Evolutionary conservation across 2,329 filamentous ascomycete species (phyloP), one percentile per base, ranked within the genome.

Genomic region (Sporothrix globosa): DNA sequence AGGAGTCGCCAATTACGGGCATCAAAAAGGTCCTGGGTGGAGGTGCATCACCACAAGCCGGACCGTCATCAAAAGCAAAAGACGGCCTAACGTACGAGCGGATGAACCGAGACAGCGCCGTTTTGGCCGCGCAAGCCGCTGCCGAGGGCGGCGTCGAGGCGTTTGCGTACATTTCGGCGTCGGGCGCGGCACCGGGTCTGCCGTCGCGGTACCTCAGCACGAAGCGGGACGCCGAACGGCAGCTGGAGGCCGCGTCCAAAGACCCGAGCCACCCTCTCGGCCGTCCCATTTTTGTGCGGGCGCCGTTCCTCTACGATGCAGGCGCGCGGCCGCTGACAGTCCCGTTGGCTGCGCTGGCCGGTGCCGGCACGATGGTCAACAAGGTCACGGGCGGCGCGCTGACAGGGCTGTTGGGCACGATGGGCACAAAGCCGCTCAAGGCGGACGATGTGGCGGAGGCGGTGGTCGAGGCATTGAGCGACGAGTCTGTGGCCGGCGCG

Each of bases 101-200:
- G 72, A 97, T 99, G 93, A 99, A 99, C 82, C 88, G 96, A 70
- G 95, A 98, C 81, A 88, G 84, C 82, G 95, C 95, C 63, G 88
- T 98, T 72, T 87, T 90, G 69, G 85, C 97, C 17, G 96, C 95
- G 17, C 88, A 90, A 76, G 92, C 95, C 78, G 89, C 93, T 1
- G 85, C 86, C 34, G 82, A 82, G 46, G 87, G 88, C 72, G 84
- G 88, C 48, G 90, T 90, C 17, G 81, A 85, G 21, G 88, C 89
- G 0, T 97, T 97, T 78, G 88, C 91, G 72, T 98, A 93, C 83
- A 90, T 99, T 72, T 97, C 93, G 48, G 96, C 96, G 2, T 92
- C 93, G 0, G 92, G 86, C 1, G 95, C 93, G 3, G 92, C 93
- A 0, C 94, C 95, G 0, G 86, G 97, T 46, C 84, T 99, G 72